A percentile compares a stretch with the other conserved stretches of the same genome.
These are phyloP conservation scores for Goffeauzyma gilvescens DNA, from an alignment of 768 basidiomycete species.

Conservation along the genomic window DNA sequence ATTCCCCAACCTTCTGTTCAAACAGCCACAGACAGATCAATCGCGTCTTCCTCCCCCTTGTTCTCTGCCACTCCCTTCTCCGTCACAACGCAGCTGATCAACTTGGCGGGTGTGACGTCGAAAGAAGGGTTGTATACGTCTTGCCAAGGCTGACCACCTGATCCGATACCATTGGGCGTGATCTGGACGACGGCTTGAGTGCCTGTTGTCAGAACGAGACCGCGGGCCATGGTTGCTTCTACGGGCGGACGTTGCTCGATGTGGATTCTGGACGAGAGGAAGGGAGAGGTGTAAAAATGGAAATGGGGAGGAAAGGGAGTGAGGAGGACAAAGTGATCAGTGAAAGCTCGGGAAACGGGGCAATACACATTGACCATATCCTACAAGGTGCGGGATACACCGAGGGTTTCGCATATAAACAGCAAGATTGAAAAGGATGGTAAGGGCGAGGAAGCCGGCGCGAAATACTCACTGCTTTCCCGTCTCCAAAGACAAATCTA, in stretches of 20 bases:
- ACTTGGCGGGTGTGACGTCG: conserved; percentile 82
- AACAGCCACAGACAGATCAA: too few species aligned
- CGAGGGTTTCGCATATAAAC: too few species aligned
- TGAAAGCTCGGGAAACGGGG: neutral
- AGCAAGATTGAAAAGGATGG: conserved; percentile 2
- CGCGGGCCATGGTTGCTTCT: conserved; percentile 76
- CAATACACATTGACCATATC: too few species aligned
- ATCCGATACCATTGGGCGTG: conserved; percentile 42
- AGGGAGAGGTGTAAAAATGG: neutral
- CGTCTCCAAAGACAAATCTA: conserved; percentile 59
- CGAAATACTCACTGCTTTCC: conserved; percentile 40
- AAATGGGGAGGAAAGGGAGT: conserved; percentile 2
- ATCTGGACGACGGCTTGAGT: conserved; percentile 61
- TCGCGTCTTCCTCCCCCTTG: conserved; percentile 39
- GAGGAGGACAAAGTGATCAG: neutral
- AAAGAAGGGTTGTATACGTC: conserved; percentile 73
- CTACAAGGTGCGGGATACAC: too few species aligned
- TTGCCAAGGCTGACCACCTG: conserved; percentile 26
- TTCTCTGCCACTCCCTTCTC: conserved; percentile 82
- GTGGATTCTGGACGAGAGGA: conserved; percentile 43
- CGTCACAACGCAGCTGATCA: conserved; percentile 69
- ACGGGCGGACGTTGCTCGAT: conserved; percentile 78
- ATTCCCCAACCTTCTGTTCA: too few species aligned
- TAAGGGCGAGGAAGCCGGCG: neutral
- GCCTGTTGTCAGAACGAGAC: conserved; percentile 42